These are phyloP conservation scores for Drechslerella coelobrocha DNA, from an alignment of 2,329 filamentous ascomycete species.

Conservation along the genomic window DNA sequence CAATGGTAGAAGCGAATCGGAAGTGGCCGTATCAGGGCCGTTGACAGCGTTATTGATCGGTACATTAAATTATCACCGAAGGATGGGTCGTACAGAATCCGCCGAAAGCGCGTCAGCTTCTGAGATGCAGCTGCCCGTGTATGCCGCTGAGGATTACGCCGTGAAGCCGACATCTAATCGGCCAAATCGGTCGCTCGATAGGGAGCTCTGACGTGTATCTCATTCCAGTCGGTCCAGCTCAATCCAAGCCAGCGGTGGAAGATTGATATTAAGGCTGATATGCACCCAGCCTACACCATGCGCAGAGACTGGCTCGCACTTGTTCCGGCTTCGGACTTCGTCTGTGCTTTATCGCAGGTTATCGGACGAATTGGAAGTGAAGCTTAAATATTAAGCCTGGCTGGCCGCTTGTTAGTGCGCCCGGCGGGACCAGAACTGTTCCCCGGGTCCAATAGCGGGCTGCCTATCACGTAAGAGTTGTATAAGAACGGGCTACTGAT, in stretches of 20 bases:
- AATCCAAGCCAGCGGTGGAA: background rate
- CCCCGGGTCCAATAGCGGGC: constrained; percentile 8
- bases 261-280: background rate
- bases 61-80: too few species aligned
- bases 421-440: background rate
- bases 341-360: constrained; percentile 14
- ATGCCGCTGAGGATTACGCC: too few species aligned
- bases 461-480: background rate
- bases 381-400: constrained; percentile 7
- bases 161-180: too few species aligned
- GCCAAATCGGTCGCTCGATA: too few species aligned
- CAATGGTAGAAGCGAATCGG: too few species aligned
- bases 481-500: background rate
- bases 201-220: background rate
- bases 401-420: constrained; percentile 2
- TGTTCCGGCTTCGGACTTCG: constrained; percentile 35
- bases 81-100: too few species aligned
- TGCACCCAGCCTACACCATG: too few species aligned
- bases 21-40: too few species aligned
- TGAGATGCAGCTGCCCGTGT: too few species aligned
- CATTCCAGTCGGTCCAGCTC: background rate
- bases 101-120: too few species aligned
- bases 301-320: constrained; percentile 17
- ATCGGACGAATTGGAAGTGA: constrained; percentile 43
- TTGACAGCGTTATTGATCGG: too few species aligned